Evolutionary conservation across 2,329 filamentous ascomycete species (phyloP), one percentile per base, ranked within the genome.

Genomic region (Exutisphaerella laricina): DNA sequence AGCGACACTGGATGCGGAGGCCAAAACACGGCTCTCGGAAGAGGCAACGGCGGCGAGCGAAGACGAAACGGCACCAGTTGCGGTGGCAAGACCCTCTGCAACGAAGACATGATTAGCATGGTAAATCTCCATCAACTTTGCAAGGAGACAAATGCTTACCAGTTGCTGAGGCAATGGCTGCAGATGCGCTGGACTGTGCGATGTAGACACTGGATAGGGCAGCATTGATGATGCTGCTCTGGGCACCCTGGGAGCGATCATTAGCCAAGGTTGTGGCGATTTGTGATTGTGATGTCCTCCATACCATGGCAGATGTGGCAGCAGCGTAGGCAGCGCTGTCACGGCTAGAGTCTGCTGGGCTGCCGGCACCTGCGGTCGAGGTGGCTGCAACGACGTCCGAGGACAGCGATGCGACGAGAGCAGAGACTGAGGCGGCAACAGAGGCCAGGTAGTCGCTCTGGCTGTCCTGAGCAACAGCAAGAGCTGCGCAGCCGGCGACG

Each of bases 401-500:
- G 18, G 33, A 35, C 8, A 35, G 20, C 6, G 33, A 35, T 23
- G 33, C 33, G 33, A 35, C 33, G 18, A 35, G 33, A 20, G 17
- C 17, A n/a, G 33, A 35, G 33, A 35, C 33, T 8, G 33, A 35
- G 33, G 33, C 33, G 3, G 33, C 33, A 20, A 35, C 33, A 20
- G 33, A 35, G 33, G 33, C 18, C 9, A 35, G 33, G 33, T 35
- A 35, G 18, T 17, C 33, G 18, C 16, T 12, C 8, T 35, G n/a
- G 33, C 14, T 35, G 29, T 3, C 30, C 26, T 56, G 49, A 21
- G 55, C 53, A 36, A 44, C 41, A 31, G 45, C 51, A 29, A 50
- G 32, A 47, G 50, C 50, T 41, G 45, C 43, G 33, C 56, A 47
- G 47, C 46, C 48, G 39, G 46, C 31, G 44, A 55, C 35, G 44